Base-by-base conservation (phyloP, 805 yeast genomes). In the Zygoascus bituminiphila region DNA sequence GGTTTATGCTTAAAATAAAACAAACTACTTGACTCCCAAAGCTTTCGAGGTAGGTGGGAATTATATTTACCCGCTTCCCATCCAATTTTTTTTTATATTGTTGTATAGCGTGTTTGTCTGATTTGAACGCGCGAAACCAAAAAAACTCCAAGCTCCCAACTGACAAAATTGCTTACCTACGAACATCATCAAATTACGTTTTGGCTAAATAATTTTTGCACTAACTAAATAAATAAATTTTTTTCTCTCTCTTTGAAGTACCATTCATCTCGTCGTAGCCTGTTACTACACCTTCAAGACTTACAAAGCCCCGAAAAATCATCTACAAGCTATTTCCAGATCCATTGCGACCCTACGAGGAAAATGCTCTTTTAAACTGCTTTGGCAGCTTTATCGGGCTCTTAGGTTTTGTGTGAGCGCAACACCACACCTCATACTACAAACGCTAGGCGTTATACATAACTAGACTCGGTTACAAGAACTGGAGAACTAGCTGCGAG, bases 211-310 rank as follows among this genome's bases (percentile, higher is more conserved):
- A 14, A 36, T 36, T 36, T 36, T 36, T 15, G 5, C 22, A 17
- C 39, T 12, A 36, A 36, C 14, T 26, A 26, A 14, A 9, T 9
- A 8, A 36, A 15, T n/a, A 14, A 36, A 36, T 5, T 36, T 36
- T 36, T 17, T 36, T 36, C 39, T 36, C 21, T 19, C 22, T 12
- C 20, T 36, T 15, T 15, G 39, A 29, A 29, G 33, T 12, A 29
- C 39, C 39, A 36, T 20, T 12, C 10, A 36, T 3, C 22, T 20
- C 12, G 10, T 20, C 7, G 39, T 36, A 36, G 39, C 39, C 22
- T 17, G 39, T 36, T 36, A 36, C 39, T 36, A 15, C 39, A 19
- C 39, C 39, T 19, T 36, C 7, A 36, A 36, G 39, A 36, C 39
- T 15, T 19, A 15, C 14, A 3, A 12, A 36, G 39, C 17, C 20